Evolutionary conservation across 305 asterid genomes (phyloP).

Genomic region (Fraxinus sp.): DNA sequence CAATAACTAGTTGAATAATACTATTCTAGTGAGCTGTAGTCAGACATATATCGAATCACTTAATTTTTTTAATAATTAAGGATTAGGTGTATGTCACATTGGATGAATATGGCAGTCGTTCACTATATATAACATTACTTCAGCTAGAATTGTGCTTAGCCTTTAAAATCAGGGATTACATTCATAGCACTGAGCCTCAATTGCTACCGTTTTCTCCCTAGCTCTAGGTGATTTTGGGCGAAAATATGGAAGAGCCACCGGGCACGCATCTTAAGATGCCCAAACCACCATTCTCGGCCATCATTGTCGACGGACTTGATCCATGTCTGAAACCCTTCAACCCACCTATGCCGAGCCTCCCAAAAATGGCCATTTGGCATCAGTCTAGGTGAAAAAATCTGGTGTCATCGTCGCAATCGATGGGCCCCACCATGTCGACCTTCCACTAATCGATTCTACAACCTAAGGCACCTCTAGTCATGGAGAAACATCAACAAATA

Average conservation of each 20-base stretch:
- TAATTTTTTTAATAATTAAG: too few species aligned
- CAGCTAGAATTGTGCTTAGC: background rate
- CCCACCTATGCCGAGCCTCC: background rate
- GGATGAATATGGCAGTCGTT: too few species aligned
- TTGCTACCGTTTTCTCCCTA: background rate
- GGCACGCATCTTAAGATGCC: background rate
- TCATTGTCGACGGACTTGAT: background rate
- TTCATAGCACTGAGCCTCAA: background rate
- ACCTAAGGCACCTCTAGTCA: background rate
- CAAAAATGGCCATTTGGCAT: background rate
- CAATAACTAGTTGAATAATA: background rate
- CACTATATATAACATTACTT: too few species aligned
- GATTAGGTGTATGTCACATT: too few species aligned
- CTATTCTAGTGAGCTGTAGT: background rate
- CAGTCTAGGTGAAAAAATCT: background rate
- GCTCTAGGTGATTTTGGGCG: background rate
- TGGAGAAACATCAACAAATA: background rate
- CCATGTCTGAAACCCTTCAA: background rate
- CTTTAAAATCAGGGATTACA: background rate
- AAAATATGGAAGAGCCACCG: background rate
- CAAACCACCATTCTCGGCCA: background rate
- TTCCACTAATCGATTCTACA: background rate
- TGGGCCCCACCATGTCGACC: background rate
- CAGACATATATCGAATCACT: background rate
- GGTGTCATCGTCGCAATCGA: background rate